Evolutionary conservation across 2,329 filamentous ascomycete genomes (phyloP), one percentile per base, ranked within the genome.

Genomic region (Triangularia setosa): DNA sequence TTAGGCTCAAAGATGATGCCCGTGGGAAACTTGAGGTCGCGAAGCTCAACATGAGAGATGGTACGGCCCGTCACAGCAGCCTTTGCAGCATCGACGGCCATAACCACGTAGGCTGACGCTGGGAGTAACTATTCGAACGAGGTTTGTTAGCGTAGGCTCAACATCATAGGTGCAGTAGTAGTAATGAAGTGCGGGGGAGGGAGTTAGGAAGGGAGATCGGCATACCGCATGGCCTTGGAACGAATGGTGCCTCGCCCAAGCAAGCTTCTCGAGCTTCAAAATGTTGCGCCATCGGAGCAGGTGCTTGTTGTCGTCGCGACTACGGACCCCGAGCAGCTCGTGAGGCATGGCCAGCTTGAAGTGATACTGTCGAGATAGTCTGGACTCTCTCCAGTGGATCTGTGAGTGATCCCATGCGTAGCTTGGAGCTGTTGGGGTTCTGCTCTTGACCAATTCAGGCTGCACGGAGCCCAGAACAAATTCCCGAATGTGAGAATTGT

Each of bases 381-480:
- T 75, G 16, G 79, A 78, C 64, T 83, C 79, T 23, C 78, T 74
- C 73, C 79, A 82, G 66, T 79, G 75, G 1, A 68, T 63, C 25
- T 76, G 75, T 1, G 76, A 75, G 67, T 83, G 81, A 53, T 84
- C 79, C 79, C 82, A 84, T 0, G 78, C 75, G 63, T 84, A 85
- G 0, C 70, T 63, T 0, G 82, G 82, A 0, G 80, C 63, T 35
- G 74, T 65, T 1, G 54, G 21, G 4, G 75, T 57, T 3, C 68
- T 69, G 8, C 63, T 56, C 0, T 63, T 24, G 14, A 64, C 28
- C 8, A 74, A 63, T 16, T 68, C 59, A 0, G 70, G 68, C 16
- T 71, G 68, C 1, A 68, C 27, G 0, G 73, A 75, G n/a, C 66
- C 61, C 4, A 59, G n/a, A 8, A 75, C 66, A 18, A 73, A 74